Evolutionary conservation across 257 asterid genomes (phyloP), one percentile per base, ranked within the genome.

Genomic region (Ilex asprella): DNA sequence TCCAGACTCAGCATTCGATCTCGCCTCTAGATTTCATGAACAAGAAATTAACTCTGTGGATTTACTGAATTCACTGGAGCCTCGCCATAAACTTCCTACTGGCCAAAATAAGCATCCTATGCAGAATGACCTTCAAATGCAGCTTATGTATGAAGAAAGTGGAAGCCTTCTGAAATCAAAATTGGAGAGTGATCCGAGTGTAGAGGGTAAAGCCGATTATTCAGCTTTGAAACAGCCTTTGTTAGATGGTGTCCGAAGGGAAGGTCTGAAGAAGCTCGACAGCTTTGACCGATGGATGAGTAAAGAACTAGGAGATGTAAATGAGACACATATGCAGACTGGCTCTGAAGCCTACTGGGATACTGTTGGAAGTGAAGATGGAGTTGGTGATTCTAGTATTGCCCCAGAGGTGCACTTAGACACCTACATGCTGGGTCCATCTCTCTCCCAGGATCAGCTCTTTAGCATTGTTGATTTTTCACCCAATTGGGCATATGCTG

Each of bases 251-350:
- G 69, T 90, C 62, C 56, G 70, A 66, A 86, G 76, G 62, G 84
- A 75, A 67, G 85, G 93, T 68, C 78, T 92, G 76, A 81, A 74
- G 81, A 92, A 92, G 82, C 86, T 92, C 11, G 98, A 92, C 74
- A 92, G 98, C 82, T 92, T 92, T 75, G 98, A 88, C 73, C 89
- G 95, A 51, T 92, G 97, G 98, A 83, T 92, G 81, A 86, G 89
- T 73, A 88, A 77, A 81, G 98, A 92, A 76, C 94, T 92, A 15
- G 98, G 81, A 56, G 98, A 92, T 76, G 95, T 92, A 39, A 75
- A 86, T 59, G 95, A 86, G 75, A 67, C 93, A 47, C 77, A 75
- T 63, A 39, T 74, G 73, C 89, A 80, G 71, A 70, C 95, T 60
- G 72, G 68, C 74, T 78, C 94, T 59, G 84, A 79, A 64, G 61